Conservation (phyloP, 306 rosid species). For the Hippophae rhamnoides region DNA sequence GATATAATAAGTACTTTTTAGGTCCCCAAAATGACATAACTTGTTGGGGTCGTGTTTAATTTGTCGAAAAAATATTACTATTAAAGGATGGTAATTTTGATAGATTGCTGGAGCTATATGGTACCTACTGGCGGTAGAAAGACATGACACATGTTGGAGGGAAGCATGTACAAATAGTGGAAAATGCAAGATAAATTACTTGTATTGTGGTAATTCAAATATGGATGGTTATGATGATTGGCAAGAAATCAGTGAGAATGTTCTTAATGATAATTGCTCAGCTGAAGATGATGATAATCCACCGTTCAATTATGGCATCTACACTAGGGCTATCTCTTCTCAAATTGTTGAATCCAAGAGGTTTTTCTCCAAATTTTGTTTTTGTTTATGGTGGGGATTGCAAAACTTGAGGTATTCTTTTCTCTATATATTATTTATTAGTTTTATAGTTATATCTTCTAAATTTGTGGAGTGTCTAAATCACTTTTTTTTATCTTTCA, state of each 20-base stretch:
- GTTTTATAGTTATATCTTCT: too few relatives aligned
- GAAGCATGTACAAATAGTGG: constrained; percentile 33
- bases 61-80: too few relatives aligned
- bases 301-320: constrained; percentile 67
- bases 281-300: constrained; percentile 5
- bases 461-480: not conserved
- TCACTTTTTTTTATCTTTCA: constrained; percentile 10
- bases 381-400: constrained; percentile 92
- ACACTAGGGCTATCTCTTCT: constrained; percentile 46
- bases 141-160: constrained; percentile 70
- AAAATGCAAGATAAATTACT: constrained; percentile 35
- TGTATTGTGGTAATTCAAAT: constrained; percentile 52
- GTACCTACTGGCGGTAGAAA: constrained; percentile 80
- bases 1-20: not conserved
- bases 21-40: not conserved
- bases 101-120: constrained; percentile 83
- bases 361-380: constrained; percentile 58
- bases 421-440: not conserved
- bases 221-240: constrained; percentile 37
- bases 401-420: constrained; percentile 66
- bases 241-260: constrained; percentile 30
- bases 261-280: constrained; percentile 42
- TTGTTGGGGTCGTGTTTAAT: not conserved
- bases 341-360: constrained; percentile 38
- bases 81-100: not conserved